Evolutionary conservation across 1,139 yeast genomes (phyloP).

Genomic region (Suhomyces coccinellae): DNA sequence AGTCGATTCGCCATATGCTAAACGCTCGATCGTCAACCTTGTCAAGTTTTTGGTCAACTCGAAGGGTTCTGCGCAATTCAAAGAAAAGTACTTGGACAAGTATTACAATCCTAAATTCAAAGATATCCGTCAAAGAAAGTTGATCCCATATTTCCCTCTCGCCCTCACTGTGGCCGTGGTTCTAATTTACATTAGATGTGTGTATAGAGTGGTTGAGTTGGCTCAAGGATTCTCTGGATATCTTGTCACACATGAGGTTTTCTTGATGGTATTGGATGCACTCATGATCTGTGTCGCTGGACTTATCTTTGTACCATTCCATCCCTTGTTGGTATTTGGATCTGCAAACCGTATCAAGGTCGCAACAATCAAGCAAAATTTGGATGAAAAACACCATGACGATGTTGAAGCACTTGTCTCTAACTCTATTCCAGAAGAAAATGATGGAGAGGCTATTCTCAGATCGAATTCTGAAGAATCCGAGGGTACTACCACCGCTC

Average conservation of each 20-base stretch:
- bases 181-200: constrained; percentile 68
- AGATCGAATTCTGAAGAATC: neutral
- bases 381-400: constrained; percentile 21
- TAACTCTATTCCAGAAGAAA: neutral
- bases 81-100: constrained; percentile 27
- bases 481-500: neutral
- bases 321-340: constrained; percentile 66
- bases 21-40: constrained; percentile 28
- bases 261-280: constrained; percentile 75
- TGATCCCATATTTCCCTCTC: constrained; percentile 50
- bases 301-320: constrained; percentile 51
- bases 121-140: constrained; percentile 38
- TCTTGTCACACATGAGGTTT: constrained; percentile 69
- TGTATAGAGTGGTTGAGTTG: constrained; percentile 79
- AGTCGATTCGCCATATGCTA: constrained; percentile 24
- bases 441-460: neutral
- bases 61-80: constrained; percentile 25
- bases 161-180: constrained; percentile 56
- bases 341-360: constrained; percentile 33
- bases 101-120: constrained; percentile 42
- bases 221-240: constrained; percentile 76
- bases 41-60: constrained; percentile 33
- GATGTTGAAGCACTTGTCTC: constrained; percentile 6
- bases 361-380: constrained; percentile 35
- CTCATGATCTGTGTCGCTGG: constrained; percentile 58